These are phyloP conservation scores for Neonectria coccinea DNA, from an alignment of 2,329 filamentous ascomycete species.

Conservation along the genomic window DNA sequence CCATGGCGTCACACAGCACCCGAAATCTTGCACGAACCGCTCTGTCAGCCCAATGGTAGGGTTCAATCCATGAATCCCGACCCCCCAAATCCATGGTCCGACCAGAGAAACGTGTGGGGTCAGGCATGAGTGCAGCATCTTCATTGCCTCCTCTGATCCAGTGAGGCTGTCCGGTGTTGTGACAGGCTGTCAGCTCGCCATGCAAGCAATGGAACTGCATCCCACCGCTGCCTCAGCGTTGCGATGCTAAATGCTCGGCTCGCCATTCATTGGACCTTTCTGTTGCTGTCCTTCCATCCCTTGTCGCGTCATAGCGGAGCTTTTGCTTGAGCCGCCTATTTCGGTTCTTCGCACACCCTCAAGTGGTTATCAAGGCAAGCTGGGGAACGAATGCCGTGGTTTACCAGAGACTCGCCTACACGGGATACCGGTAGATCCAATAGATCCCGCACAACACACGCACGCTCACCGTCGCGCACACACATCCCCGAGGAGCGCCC, in stretches of 20 bases:
- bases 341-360: slow-evolving; percentile 8
- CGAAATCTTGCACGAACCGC: slow-evolving; percentile 33
- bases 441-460: slow-evolving; percentile 9
- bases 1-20: slow-evolving; percentile 34
- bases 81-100: slow-evolving; percentile 29
- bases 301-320: slow-evolving; percentile 31
- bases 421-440: slow-evolving; percentile 2
- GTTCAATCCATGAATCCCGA: slow-evolving; percentile 33
- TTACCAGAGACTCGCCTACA: slow-evolving; percentile 11
- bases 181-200: slow-evolving; percentile 47
- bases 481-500: background rate
- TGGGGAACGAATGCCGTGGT: slow-evolving; percentile 9
- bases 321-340: slow-evolving; percentile 29
- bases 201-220: slow-evolving; percentile 46
- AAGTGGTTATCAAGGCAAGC: background rate
- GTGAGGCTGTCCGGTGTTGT: slow-evolving; percentile 42
- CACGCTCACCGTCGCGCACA: background rate
- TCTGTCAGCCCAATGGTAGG: slow-evolving; percentile 29
- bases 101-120: slow-evolving; percentile 42
- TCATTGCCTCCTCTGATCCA: slow-evolving; percentile 25
- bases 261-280: slow-evolving; percentile 20
- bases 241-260: slow-evolving; percentile 31
- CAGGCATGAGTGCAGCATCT: slow-evolving; percentile 47
- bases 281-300: slow-evolving; percentile 10
- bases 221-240: slow-evolving; percentile 29